These are phyloP conservation scores for Ganoderma multipileum DNA, from an alignment of 1,284 basidiomycete genomes.

Conservation along the genomic window DNA sequence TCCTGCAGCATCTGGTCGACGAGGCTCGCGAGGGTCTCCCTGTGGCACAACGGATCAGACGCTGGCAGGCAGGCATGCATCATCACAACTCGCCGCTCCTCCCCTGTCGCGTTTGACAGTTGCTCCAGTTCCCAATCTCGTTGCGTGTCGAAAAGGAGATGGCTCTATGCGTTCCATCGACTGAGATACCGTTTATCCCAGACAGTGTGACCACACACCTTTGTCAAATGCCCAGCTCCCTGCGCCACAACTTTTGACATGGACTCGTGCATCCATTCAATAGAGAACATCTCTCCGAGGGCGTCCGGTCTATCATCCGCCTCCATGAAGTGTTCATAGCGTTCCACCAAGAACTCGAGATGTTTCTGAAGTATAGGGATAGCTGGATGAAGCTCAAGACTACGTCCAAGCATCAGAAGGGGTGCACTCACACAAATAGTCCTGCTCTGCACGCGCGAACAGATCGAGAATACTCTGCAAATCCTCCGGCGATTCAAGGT, in stretches of 20 bases:
- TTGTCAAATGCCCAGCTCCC: conserved; percentile 64
- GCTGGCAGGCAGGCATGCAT: background rate
- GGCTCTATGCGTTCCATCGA: conserved; percentile 57
- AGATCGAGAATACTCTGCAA: conserved; percentile 65
- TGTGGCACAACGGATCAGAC: conserved; percentile 29
- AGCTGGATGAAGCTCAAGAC: conserved; percentile 53
- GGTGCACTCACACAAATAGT: conserved; percentile 78
- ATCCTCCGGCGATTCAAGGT: conserved; percentile 57
- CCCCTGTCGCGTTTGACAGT: conserved; percentile 52
- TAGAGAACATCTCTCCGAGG: conserved; percentile 59
- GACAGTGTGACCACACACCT: conserved; percentile 45
- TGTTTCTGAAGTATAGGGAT: conserved; percentile 76
- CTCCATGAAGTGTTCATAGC: conserved; percentile 55
- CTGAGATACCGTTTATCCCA: background rate
- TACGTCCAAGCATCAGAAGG: conserved; percentile 18
- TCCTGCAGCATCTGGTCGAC: conserved; percentile 59
- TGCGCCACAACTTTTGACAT: conserved; percentile 64
- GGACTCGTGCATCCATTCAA: conserved; percentile 63
- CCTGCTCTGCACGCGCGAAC: conserved; percentile 74
- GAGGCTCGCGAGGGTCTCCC: conserved; percentile 47
- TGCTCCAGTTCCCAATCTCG: conserved; percentile 79
- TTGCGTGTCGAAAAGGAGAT: conserved; percentile 74
- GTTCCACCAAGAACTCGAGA: conserved; percentile 68
- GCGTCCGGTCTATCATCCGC: conserved; percentile 54
- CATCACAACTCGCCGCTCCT: conserved; percentile 53